A percentile compares a stretch with the other conserved stretches of the same genome.
Evolutionary conservation across 2,329 filamentous ascomycete species (phyloP).

Genomic region (Dactylellina parvicollis): DNA sequence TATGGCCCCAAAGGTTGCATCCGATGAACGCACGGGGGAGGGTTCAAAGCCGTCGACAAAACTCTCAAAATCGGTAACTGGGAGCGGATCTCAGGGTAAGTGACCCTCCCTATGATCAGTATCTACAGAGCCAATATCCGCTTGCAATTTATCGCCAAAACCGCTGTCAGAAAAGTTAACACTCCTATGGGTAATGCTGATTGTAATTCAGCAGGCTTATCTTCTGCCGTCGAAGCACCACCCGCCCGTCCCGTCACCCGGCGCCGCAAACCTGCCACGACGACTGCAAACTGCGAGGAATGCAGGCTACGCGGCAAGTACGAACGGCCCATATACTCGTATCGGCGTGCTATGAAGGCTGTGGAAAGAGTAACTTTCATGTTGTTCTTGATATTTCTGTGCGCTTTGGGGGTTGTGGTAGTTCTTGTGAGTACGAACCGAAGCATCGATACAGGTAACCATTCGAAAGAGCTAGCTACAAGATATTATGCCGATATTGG

Average conservation of each 20-base stretch:
- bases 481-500: slow-evolving; percentile 14
- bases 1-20: too few species aligned
- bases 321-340: slow-evolving; percentile 9
- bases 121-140: too few species aligned
- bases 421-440: neutral
- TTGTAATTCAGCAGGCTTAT: too few species aligned
- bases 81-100: too few species aligned
- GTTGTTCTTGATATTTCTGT: neutral
- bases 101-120: too few species aligned
- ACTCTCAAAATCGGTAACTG: too few species aligned
- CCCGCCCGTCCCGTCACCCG: neutral
- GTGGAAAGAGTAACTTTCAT: neutral
- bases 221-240: neutral
- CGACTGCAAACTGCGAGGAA: neutral
- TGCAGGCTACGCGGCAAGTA: neutral
- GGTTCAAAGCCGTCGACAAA: too few species aligned
- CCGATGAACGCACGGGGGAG: too few species aligned
- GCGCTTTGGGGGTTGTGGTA: neutral
- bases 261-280: neutral
- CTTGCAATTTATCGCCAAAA: too few species aligned
- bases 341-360: neutral
- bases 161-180: too few species aligned
- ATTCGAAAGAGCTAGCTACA: neutral
- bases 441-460: too few species aligned
- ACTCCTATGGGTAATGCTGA: too few species aligned